Base-by-base conservation (phyloP, 768 basidiomycete genomes). In the Leccinellum rugosiceps region DNA sequence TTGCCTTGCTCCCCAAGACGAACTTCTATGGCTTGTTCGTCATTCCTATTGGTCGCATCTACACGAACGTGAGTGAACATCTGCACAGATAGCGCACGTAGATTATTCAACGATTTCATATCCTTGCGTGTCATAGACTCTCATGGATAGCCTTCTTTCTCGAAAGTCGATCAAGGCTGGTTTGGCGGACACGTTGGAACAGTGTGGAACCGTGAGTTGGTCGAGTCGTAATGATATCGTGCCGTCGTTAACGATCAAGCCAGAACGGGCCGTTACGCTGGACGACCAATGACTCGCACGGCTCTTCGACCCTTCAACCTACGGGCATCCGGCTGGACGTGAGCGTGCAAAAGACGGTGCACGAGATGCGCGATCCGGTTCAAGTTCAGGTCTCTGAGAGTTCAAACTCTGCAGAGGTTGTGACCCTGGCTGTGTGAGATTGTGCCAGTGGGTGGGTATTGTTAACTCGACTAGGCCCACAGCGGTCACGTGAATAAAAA, bases 61-160 rank as follows among this genome's bases (percentile, higher is more conserved):
- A 49, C n/a, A 49, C 48, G 48, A 49, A 49, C 23, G 48, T 49
- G 30, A 28, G 48, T 8, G 38, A 8, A 41, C n/a, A 17, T n/a
- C 15, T 21, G 15, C 13, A 25, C 11, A 13, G 4, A 26, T 15
- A 28, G 28, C 10, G 17, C 15, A 28, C 19, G 9, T 7, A 10
- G 4, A 26, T 9, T 3, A 13, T 26, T n/a, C 15, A 7, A 14
- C 41, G 9, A 53, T 34, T 11, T 3, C 11, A 17, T 17, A 17
- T 26, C 4, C 3, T 35, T 15, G 7, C 15, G 51, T 25, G 30
- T 4, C 17, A 5, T 55, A 62, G 61, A 62, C 61, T 6, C 56
- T 59, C 11, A 23, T 59, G 55, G 58, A 59, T n/a, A 57, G 43
- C 19, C 59, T 58, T 8, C 59, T 60, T 19, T 44, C 43, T 6